Base-by-base conservation (phyloP, 352 stramenopile species). In the Phytophthora fragariae region DNA sequence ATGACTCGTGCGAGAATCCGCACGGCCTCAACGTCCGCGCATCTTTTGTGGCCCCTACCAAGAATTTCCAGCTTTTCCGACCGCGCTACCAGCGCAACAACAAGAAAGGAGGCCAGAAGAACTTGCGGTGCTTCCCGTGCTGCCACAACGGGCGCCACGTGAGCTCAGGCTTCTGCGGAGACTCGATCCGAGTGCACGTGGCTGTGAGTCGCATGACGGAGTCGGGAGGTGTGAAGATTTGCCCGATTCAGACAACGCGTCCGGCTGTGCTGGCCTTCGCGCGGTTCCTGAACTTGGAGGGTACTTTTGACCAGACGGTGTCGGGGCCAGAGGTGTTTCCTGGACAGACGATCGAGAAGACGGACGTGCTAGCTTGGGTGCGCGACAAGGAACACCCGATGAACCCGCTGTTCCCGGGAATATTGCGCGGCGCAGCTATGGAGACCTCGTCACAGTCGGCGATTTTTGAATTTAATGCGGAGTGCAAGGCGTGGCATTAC, bases 401-500 rank as follows among this genome's bases (percentile, higher is more conserved):
- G 75, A 95, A 94, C 61, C 88, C 88, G 14, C 64, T 95, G 3
- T 92, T 94, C 46, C 81, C 86, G 0, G 88, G 88, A 21, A 92
- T 95, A 66, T 57, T 93, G 15, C 86, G 88, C 35, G 86, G 87
- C 29, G 87, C 89, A 4, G 85, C 87, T 8, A 94, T 93, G 86
- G 89, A 96, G 47, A 90, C 84, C 17, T 85, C 87, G 33, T 86
- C 85, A 0, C 87, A 94, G 64, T 93, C 88, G 10, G 87, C 88
- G 35, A 93, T 92, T 62, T 97, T 96, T 46, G 89, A 96, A 73
- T 96, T 97, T 68, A 97, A 97, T 46, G 80, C 85, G 3, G 86
- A 95, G 61, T 94, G 88, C 67, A 97, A 96, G 73, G 91, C 88
- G 1, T 97, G 91, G 91, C 91, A 97, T 66, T 97, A 97, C 19